Base-by-base conservation (phyloP, 1,284 basidiomycete genomes). In the Cutaneotrichosporon cavernicola region DNA sequence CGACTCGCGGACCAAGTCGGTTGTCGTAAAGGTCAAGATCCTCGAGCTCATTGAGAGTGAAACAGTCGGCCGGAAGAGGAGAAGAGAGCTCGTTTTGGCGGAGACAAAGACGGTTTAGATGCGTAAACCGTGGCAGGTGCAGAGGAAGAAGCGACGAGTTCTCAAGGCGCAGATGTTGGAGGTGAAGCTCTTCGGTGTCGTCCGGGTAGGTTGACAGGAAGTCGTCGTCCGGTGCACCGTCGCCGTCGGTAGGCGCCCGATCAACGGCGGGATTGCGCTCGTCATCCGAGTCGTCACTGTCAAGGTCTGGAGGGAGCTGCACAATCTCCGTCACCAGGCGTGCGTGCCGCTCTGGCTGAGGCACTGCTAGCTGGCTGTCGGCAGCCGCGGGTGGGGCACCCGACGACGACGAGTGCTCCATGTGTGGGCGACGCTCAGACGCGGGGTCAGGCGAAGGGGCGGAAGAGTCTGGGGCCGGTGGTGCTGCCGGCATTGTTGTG, bases 1-100 rank as follows among this genome's bases (percentile, higher is more conserved):
- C 65, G 1, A 81, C 89, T n/a, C 90, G 76, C 14, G 80, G 75
- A 72, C 92, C 94, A 67, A 99, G 81, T 74, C 90, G 89, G 81
- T 99, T 99, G 79, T 99, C 96, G 77, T 99, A 99, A 67, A 98
- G 75, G 80, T 99, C 96, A 59, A 99, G 80, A 66, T 98, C 95
- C 71, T 92, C 90, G 34, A 99, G 81, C 56, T 87, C 84, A 13
- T 78, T 84, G 58, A 97, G 80, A 34, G 82, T 81, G 67, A 94
- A 88, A 10, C 86, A 85, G 13, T 87, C 86, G 4, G 85, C 82
- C 60, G 92, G 88, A 36, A 98, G 83, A 51, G 84, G 82, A 1
- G 88, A 84, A 62, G 94, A 87, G 65, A 89, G 84, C 38, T 77
- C 76, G 80, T 98, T 99, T 81, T 98, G 95, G 31, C 96, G 86